phyloP scores from a whole-genome alignment of 257 asterid species.

The Lithospermum erythrorhizon region DNA sequence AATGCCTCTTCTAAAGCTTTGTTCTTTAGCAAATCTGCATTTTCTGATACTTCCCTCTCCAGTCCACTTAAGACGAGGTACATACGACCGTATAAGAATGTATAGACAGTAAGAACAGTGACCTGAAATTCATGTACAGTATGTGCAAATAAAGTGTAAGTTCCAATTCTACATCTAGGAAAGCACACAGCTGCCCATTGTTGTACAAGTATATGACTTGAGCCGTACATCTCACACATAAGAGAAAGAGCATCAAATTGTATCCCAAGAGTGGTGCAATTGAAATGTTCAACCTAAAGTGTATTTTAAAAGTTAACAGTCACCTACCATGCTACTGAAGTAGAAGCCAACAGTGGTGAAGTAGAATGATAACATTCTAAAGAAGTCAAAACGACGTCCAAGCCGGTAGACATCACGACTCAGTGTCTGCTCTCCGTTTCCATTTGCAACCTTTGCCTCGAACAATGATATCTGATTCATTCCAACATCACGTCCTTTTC shows the following conservation, averaged over 20 bases:
- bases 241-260: background rate
- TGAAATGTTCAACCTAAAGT: background rate
- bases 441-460: slow-evolving; percentile 96
- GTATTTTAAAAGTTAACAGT: background rate
- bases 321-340: slow-evolving; percentile 88
- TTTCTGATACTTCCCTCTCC: slow-evolving; percentile 66
- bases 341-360: slow-evolving; percentile 95
- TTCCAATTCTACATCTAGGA: background rate
- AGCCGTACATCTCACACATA: background rate
- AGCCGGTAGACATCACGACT: slow-evolving; percentile 92
- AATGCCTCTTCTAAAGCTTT: slow-evolving; percentile 79
- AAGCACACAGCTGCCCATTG: background rate
- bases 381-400: slow-evolving; percentile 93
- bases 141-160: background rate
- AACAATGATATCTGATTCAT: slow-evolving; percentile 93
- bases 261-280: background rate
- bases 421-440: slow-evolving; percentile 95
- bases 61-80: slow-evolving; percentile 92
- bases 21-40: slow-evolving; percentile 51
- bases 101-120: slow-evolving; percentile 71
- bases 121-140: slow-evolving; percentile 49
- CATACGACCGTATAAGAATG: slow-evolving; percentile 73
- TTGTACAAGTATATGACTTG: too few species aligned
- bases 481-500: slow-evolving; percentile 98
- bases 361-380: slow-evolving; percentile 89